Conservation (phyloP, 164 flowering plant species). For the Warburgia ugandensis region DNA sequence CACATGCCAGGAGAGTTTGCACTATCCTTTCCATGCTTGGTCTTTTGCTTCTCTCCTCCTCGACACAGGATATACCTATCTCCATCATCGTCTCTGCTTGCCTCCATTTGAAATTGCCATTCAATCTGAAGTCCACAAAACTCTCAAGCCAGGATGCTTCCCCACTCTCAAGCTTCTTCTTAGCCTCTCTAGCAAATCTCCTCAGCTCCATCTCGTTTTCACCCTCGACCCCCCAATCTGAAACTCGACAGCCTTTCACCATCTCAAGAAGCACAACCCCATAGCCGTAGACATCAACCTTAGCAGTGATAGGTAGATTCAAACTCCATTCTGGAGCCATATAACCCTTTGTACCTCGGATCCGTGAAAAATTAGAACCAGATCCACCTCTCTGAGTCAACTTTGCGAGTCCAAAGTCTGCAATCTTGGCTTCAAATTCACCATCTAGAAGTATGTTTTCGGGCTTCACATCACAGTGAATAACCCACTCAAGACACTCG, state of each 20-base stretch:
- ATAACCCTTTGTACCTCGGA: slow-evolving; percentile 19
- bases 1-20: no score
- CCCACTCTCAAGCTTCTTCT: slow-evolving; percentile 12
- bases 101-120: slow-evolving; percentile 9
- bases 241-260: slow-evolving; percentile 14
- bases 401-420: slow-evolving; percentile 16
- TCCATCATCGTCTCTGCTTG: slow-evolving; percentile 16
- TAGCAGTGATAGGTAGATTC: slow-evolving; percentile 9
- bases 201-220: slow-evolving; percentile 19
- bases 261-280: slow-evolving; percentile 19
- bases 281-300: slow-evolving; percentile 18
- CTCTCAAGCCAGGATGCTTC: slow-evolving; percentile 20
- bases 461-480: slow-evolving; percentile 22
- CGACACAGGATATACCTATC: slow-evolving; percentile 20
- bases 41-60: slow-evolving; percentile 16
- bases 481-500: slow-evolving; percentile 16
- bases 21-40: slow-evolving; percentile 15
- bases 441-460: slow-evolving; percentile 15
- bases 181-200: slow-evolving; percentile 14
- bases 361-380: slow-evolving; percentile 1
- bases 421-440: slow-evolving; percentile 6
- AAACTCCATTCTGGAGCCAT: slow-evolving; percentile 15
- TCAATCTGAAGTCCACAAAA: slow-evolving; percentile 25
- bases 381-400: neutral
- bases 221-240: slow-evolving; percentile 12